Percentiles rank a stretch among this genome's conserved stretches.
phyloP scores from a whole-genome alignment of 2,329 filamentous ascomycete genomes.

The Pyrenophora seminiperda region DNA sequence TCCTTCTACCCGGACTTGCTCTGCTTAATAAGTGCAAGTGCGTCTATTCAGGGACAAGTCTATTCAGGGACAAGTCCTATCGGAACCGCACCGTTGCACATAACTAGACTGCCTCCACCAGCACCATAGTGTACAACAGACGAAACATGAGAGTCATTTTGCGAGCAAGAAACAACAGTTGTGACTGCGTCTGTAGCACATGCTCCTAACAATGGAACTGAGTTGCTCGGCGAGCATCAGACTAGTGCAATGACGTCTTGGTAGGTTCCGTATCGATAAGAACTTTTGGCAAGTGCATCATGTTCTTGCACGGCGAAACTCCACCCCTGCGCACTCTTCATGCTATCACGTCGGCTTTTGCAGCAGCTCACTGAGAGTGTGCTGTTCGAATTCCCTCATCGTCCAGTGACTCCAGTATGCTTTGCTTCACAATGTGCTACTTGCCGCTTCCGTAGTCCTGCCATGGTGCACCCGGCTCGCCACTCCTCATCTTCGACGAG shows the following conservation, averaged over 20 bases:
- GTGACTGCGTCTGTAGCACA: too few species aligned
- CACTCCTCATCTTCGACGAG: constrained; percentile 65
- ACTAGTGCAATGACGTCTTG: neutral
- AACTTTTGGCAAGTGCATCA: neutral
- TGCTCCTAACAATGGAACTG: too few species aligned
- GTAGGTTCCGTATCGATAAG: constrained; percentile 18
- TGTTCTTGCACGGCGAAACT: constrained; percentile 3
- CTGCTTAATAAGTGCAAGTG: too few species aligned
- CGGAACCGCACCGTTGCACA: constrained; percentile 31
- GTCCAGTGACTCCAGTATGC: constrained; percentile 10
- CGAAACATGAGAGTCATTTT: too few species aligned
- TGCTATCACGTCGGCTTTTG: constrained; percentile 47
- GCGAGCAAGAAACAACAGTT: too few species aligned
- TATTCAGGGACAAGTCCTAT: too few species aligned
- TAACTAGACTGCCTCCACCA: too few species aligned
- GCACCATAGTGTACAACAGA: too few species aligned
- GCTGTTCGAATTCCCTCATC: constrained; percentile 26
- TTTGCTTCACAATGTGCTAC: constrained; percentile 22
- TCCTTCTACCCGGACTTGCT: too few species aligned
- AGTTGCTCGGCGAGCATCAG: neutral
- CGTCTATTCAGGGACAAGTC: too few species aligned
- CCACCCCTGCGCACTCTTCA: constrained; percentile 22
- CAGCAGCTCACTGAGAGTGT: constrained; percentile 44
- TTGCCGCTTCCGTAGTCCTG: constrained; percentile 10
- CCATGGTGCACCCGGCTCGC: constrained; percentile 13